phyloP scores from a whole-genome alignment of 768 basidiomycete species.

The Panaeolus papilionaceus region DNA sequence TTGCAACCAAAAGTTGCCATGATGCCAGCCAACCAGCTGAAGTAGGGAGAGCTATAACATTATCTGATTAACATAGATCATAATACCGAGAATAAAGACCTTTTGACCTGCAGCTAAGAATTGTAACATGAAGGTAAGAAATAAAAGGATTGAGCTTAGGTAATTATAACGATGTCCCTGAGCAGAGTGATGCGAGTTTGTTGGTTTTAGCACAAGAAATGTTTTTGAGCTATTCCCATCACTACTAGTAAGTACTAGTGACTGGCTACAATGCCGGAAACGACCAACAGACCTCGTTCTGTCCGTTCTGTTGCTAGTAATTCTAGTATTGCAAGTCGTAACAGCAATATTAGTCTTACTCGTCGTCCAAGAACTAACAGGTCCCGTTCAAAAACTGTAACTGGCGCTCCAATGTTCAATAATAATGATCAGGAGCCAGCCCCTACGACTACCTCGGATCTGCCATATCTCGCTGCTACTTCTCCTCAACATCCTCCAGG shows the following conservation, averaged over 20 bases:
- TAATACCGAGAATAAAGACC: background rate
- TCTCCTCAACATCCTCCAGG: constrained; percentile 33
- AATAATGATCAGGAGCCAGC: constrained; percentile 30
- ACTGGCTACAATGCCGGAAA: constrained; percentile 25
- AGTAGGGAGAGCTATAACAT: constrained; percentile 62
- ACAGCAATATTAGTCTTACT: constrained; percentile 44
- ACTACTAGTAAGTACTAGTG: constrained; percentile 23
- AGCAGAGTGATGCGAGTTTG: constrained; percentile 14
- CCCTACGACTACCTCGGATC: constrained; percentile 32
- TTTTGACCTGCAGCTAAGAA: constrained; percentile 29
- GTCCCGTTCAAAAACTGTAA: constrained; percentile 60
- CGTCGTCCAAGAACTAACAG: constrained; percentile 57
- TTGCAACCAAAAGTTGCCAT: constrained; percentile 87
- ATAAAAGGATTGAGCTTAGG: constrained; percentile 19
- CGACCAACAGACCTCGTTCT: constrained; percentile 39
- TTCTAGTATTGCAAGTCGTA: constrained; percentile 53
- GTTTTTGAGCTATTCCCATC: constrained; percentile 32
- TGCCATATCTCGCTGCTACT: constrained; percentile 39
- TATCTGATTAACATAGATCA: constrained; percentile 1
- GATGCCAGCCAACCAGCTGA: constrained; percentile 76
- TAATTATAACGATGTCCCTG: constrained; percentile 18
- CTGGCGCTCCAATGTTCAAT: constrained; percentile 35
- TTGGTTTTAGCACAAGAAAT: constrained; percentile 23
- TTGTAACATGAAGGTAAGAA: constrained; percentile 27
- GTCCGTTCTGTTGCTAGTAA: constrained; percentile 56